phyloP scores from a whole-genome alignment of 192 early-diverging fungal species.

The Phycomyces nitens region DNA sequence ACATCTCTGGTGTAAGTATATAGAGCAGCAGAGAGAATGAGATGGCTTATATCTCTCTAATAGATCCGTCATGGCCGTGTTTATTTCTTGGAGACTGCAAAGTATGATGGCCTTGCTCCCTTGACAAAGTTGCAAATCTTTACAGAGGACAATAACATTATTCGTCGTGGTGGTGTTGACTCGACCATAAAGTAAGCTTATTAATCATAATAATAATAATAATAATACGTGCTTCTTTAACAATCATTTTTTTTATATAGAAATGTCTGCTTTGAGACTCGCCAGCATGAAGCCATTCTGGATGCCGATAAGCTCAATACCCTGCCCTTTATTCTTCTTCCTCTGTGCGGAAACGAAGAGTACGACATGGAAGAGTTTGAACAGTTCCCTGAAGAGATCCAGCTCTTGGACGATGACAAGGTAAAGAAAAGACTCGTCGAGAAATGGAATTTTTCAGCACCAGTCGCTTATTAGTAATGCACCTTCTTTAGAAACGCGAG shows the following conservation, averaged over 20 bases:
- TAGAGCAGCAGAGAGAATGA: background rate
- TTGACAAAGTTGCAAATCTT: conserved; percentile 85
- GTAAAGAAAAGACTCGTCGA: too few species aligned
- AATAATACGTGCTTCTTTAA: too few species aligned
- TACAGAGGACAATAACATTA: conserved; percentile 74
- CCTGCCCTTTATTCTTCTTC: conserved; percentile 84
- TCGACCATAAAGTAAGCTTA: conserved; percentile 86
- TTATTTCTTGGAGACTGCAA: conserved; percentile 62
- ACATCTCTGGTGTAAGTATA: conserved; percentile 59
- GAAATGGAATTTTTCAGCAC: too few species aligned
- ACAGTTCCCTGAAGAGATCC: conserved; percentile 88
- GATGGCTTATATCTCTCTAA: background rate
- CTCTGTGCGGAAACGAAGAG: conserved; percentile 89
- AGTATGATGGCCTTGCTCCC: conserved; percentile 63
- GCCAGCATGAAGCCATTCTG: conserved; percentile 63
- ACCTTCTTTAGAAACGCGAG: conserved; percentile 80
- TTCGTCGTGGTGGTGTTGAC: conserved; percentile 88
- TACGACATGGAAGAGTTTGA: conserved; percentile 94
- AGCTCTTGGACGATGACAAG: conserved; percentile 79
- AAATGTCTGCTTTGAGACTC: conserved; percentile 79
- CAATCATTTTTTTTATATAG: conserved; percentile 21
- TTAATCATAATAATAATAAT: too few species aligned
- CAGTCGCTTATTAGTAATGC: too few species aligned
- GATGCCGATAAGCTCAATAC: conserved; percentile 72
- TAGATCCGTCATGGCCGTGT: conserved; percentile 63